Evolutionary conservation across 306 rosid genomes (phyloP).

Genomic region (Cucurbita ficifolia): DNA sequence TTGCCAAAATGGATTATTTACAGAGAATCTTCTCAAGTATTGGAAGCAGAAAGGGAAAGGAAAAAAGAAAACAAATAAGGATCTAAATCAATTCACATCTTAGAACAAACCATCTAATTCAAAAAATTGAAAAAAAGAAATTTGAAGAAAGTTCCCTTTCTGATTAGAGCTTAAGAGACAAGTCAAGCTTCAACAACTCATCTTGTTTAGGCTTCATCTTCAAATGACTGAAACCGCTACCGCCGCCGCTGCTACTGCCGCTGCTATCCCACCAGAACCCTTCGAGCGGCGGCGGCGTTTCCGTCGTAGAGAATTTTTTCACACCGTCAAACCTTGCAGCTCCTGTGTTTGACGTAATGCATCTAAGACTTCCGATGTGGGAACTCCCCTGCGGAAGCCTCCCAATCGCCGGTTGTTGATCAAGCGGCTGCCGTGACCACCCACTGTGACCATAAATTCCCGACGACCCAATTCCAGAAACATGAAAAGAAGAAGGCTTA

Average conservation of each 20-base stretch:
- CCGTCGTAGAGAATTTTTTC: conserved; percentile 23
- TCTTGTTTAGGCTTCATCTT: conserved; percentile 44
- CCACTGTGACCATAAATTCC: conserved; percentile 24
- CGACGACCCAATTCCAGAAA: conserved; percentile 17
- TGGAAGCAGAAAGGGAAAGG: not conserved
- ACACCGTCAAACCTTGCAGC: conserved; percentile 27
- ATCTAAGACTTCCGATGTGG: conserved; percentile 18
- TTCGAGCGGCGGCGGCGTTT: conserved; percentile 25
- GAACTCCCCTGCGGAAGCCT: conserved; percentile 16
- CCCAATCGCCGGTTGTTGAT: conserved; percentile 32
- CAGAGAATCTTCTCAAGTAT: conserved; percentile 7
- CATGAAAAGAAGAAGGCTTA: conserved; percentile 43
- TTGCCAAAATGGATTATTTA: conserved; percentile 6
- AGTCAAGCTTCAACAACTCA: conserved; percentile 71
- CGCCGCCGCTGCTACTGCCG: not conserved
- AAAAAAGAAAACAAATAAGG: conserved; percentile 4
- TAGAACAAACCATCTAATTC: not conserved
- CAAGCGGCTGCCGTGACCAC: conserved; percentile 29
- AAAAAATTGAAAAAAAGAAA: conserved; percentile 5
- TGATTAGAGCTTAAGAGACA: conserved; percentile 76
- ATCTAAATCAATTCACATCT: not conserved
- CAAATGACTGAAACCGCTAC: conserved; percentile 13
- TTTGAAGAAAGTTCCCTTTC: not conserved
- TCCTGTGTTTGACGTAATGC: conserved; percentile 20
- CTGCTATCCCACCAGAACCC: conserved; percentile 30